Evolutionary conservation across 805 yeast species (phyloP).

Genomic region (Lachancea kluyveri): DNA sequence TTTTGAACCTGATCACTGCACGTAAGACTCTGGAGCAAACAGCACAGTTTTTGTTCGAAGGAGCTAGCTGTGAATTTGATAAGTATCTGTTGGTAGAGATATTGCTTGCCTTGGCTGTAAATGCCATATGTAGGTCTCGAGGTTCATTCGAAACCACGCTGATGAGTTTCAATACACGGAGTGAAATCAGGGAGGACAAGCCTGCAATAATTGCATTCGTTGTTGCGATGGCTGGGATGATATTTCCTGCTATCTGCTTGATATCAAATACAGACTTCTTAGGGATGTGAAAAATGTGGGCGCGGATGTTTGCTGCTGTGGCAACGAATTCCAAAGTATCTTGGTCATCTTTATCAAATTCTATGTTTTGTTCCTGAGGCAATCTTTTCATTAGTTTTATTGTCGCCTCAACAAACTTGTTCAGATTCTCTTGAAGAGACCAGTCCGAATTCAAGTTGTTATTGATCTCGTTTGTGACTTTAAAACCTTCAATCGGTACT

Average conservation of each 20-base stretch:
- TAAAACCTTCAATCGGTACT: slow-evolving; percentile 40
- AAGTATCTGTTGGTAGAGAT: slow-evolving; percentile 46
- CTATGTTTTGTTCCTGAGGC: slow-evolving; percentile 35
- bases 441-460: slow-evolving; percentile 40
- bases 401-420: slow-evolving; percentile 47
- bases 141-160: slow-evolving; percentile 31
- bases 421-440: slow-evolving; percentile 57
- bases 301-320: slow-evolving; percentile 76
- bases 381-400: slow-evolving; percentile 45
- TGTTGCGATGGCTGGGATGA: slow-evolving; percentile 97
- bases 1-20: slow-evolving; percentile 41
- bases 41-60: slow-evolving; percentile 67
- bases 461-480: slow-evolving; percentile 9
- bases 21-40: slow-evolving; percentile 51
- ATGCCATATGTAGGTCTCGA: slow-evolving; percentile 38
- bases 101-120: slow-evolving; percentile 45
- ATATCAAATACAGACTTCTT: slow-evolving; percentile 74
- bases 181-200: slow-evolving; percentile 67
- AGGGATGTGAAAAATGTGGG: slow-evolving; percentile 63
- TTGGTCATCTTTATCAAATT: slow-evolving; percentile 92
- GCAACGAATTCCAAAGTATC: slow-evolving; percentile 86
- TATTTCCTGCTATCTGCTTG: slow-evolving; percentile 95
- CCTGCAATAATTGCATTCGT: slow-evolving; percentile 96
- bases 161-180: slow-evolving; percentile 42
- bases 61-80: slow-evolving; percentile 52